Conservation (phyloP, 371 early-diverging fungal species). For the Mucor racemosus region DNA sequence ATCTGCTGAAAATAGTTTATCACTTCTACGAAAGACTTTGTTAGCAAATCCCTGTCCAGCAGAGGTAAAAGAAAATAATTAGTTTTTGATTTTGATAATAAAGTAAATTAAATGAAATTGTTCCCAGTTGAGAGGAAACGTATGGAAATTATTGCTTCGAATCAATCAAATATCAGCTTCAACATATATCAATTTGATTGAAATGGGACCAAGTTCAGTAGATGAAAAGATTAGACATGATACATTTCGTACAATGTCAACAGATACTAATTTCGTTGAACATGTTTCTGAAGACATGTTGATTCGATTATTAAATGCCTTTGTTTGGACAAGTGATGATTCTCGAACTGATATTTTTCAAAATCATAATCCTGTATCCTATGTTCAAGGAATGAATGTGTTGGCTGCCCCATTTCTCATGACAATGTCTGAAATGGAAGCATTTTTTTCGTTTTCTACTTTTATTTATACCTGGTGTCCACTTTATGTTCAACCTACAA, state of each 20-base stretch:
- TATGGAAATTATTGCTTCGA: constrained; percentile 88
- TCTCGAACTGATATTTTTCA: neutral
- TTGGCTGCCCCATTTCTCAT: constrained; percentile 91
- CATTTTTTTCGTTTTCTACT: constrained; percentile 83
- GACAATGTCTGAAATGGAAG: constrained; percentile 91
- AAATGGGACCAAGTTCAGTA: constrained; percentile 70
- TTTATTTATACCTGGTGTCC: constrained; percentile 90
- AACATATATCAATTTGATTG: constrained; percentile 77
- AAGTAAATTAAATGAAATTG: neutral
- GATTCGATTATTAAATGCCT: constrained; percentile 85
- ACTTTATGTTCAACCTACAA: constrained; percentile 87
- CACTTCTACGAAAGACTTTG: constrained; percentile 20
- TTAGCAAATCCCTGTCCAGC: constrained; percentile 24
- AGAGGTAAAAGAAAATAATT: constrained; percentile 25
- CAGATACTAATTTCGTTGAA: constrained; percentile 75
- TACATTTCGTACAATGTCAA: constrained; percentile 86
- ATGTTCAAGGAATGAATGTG: constrained; percentile 97
- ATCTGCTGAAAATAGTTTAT: constrained; percentile 32
- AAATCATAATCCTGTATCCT: constrained; percentile 52
- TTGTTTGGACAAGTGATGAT: constrained; percentile 73
- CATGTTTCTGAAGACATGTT: constrained; percentile 79
- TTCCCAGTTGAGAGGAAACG: constrained; percentile 45
- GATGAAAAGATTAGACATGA: constrained; percentile 91
- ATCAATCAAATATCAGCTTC: constrained; percentile 74
- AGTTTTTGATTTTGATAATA: too few species aligned